A percentile compares a stretch with the other conserved stretches of the same genome.
Conservation (phyloP, 2,329 filamentous ascomycete species). For the Paraphoma sp. region DNA sequence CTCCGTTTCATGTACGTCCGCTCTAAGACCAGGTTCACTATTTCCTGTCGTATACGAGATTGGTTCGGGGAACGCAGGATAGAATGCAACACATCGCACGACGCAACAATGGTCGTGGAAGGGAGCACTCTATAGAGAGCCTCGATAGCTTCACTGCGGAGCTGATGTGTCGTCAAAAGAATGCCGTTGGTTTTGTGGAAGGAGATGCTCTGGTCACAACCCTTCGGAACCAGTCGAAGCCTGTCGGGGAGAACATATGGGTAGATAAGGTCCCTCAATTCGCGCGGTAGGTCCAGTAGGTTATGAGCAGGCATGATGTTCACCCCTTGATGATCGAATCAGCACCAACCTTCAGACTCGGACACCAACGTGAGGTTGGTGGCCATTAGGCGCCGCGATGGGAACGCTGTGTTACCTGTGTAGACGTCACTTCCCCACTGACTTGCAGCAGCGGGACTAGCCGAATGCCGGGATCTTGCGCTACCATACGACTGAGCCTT, state of each 20-base stretch:
- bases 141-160: background rate
- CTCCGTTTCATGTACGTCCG: background rate
- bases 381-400: no score
- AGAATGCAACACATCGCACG: background rate
- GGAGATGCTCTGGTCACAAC: background rate
- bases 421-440: background rate
- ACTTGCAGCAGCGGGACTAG: background rate
- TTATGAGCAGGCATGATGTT: background rate
- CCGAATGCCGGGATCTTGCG: background rate
- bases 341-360: no score
- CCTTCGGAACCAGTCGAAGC: background rate
- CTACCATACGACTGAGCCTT: background rate
- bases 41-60: background rate
- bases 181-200: background rate
- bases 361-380: no score
- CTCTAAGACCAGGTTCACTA: background rate
- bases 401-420: background rate
- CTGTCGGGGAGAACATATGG: background rate
- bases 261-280: constrained; percentile 1
- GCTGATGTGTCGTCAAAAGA: background rate
- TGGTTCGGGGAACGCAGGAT: background rate
- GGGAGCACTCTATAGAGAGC: background rate
- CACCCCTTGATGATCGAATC: background rate
- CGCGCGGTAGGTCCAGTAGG: background rate
- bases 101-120: background rate